Evolutionary conservation across 306 rosid genomes (phyloP).

Genomic region (Pterocarpus santalinus): DNA sequence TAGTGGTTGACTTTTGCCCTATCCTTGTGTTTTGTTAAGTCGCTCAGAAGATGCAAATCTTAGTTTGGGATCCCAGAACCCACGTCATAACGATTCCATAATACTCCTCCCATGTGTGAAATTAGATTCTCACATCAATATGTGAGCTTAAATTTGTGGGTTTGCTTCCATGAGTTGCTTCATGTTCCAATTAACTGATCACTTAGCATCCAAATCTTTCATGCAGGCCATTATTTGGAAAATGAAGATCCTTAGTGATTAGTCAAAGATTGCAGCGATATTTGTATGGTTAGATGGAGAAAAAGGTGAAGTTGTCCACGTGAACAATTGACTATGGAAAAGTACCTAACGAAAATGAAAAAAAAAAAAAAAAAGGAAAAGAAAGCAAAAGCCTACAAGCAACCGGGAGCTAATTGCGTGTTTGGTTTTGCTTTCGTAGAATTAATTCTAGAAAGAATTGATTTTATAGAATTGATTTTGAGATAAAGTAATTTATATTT

Average conservation of each 20-base stretch:
- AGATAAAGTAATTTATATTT: too few relatives aligned
- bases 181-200: background rate
- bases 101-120: constrained; percentile 5
- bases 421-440: too few relatives aligned
- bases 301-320: background rate
- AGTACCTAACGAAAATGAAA: background rate
- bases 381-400: too few relatives aligned
- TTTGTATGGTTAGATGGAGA: background rate
- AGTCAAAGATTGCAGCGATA: constrained; percentile 32
- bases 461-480: too few relatives aligned
- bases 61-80: background rate
- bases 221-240: background rate
- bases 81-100: background rate
- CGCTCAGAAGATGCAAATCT: background rate
- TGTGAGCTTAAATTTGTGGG: too few relatives aligned
- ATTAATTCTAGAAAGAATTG: too few relatives aligned
- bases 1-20: constrained; percentile 11
- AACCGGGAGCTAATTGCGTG: background rate
- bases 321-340: constrained; percentile 5
- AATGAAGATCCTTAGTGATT: background rate
- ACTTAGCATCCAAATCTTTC: constrained; percentile 1
- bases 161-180: constrained; percentile 21
- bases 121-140: background rate
- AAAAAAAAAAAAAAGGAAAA: too few relatives aligned
- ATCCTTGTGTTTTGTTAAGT: constrained; percentile 22